These are phyloP conservation scores for Schizonepeta tenuifolia DNA, from an alignment of 257 asterid genomes.

Conservation along the genomic window DNA sequence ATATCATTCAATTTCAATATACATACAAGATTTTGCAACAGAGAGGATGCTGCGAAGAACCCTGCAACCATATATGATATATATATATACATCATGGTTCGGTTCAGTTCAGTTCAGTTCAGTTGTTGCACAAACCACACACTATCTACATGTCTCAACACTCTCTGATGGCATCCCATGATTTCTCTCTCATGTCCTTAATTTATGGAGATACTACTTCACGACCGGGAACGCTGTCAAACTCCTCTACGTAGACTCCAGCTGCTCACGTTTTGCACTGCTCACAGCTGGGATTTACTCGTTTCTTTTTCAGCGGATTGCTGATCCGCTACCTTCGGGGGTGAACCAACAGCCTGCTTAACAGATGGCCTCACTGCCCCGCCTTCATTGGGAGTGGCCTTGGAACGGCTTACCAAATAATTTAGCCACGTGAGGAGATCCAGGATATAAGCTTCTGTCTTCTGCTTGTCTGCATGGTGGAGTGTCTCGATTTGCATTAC, in stretches of 20 bases:
- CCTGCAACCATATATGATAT: not conserved
- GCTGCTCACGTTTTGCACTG: constrained; percentile 28
- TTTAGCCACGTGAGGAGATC: constrained; percentile 75
- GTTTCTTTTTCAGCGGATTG: constrained; percentile 22
- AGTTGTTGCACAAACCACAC: not conserved
- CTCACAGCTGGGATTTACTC: constrained; percentile 14
- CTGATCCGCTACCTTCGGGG: constrained; percentile 22
- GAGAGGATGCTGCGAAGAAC: not conserved
- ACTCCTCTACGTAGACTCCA: constrained; percentile 15
- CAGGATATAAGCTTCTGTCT: constrained; percentile 60
- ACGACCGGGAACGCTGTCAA: not conserved
- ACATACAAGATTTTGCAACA: constrained; percentile 1
- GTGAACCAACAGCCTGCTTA: constrained; percentile 26
- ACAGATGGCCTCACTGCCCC: constrained; percentile 26
- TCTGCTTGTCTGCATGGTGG: constrained; percentile 70
- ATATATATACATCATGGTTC: constrained; percentile 19
- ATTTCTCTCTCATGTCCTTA: constrained; percentile 31
- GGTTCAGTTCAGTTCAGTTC: not conserved
- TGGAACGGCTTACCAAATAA: constrained; percentile 57
- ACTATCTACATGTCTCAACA: constrained; percentile 18
- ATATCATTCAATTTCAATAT: not conserved
- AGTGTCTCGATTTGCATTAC: constrained; percentile 74
- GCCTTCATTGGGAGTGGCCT: constrained; percentile 34
- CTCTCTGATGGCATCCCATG: constrained; percentile 29
- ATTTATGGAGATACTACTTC: constrained; percentile 9